phyloP scores from a whole-genome alignment of 2,329 filamentous ascomycete genomes.

The Sporothrix mexicana region DNA sequence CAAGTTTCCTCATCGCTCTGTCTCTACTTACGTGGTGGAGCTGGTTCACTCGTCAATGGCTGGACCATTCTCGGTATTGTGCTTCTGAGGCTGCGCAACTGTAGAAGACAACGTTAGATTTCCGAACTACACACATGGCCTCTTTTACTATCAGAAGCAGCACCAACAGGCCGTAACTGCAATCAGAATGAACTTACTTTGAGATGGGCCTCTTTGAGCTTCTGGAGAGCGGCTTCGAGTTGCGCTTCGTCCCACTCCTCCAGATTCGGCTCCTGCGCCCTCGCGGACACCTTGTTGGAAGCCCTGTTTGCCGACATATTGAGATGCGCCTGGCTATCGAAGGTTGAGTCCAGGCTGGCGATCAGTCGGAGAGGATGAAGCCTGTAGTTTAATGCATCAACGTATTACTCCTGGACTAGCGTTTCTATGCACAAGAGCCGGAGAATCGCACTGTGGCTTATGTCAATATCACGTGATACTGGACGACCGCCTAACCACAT shows the following conservation, averaged over 20 bases:
- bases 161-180: too few species aligned
- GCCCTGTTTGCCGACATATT: conserved; percentile 27
- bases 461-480: conserved; percentile 26
- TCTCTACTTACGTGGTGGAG: conserved; percentile 55
- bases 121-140: neutral
- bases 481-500: neutral
- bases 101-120: conserved; percentile 29
- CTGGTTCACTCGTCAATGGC: conserved; percentile 55
- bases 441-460: conserved; percentile 26
- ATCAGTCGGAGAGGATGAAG: too few species aligned
- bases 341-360: neutral
- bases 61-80: conserved; percentile 59
- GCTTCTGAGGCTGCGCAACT: conserved; percentile 56
- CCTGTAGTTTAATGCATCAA: too few species aligned
- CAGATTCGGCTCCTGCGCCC: conserved; percentile 34
- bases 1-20: too few species aligned
- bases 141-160: neutral
- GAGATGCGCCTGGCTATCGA: neutral
- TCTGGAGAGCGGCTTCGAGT: conserved; percentile 56
- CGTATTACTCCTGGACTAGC: too few species aligned
- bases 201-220: conserved; percentile 60
- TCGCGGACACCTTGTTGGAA: conserved; percentile 15
- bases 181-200: conserved; percentile 50
- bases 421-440: neutral
- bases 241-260: conserved; percentile 56